phyloP scores from a whole-genome alignment of 331 rosid genomes.

The Acacia concinna region DNA sequence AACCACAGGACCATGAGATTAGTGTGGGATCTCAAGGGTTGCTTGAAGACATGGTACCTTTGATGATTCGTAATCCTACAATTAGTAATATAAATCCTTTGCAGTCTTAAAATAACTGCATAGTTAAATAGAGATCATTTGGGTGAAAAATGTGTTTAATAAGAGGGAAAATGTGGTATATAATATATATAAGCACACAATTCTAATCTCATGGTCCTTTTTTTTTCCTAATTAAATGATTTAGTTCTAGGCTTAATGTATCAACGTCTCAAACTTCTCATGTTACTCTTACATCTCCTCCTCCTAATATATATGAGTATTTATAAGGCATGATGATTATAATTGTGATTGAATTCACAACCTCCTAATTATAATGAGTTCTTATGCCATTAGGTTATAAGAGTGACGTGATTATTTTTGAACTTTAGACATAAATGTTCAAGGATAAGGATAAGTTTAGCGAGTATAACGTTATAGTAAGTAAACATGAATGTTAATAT shows the following conservation, averaged over 20 bases:
- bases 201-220: not conserved
- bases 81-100: not conserved
- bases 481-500: no score
- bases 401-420: no score
- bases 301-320: not conserved
- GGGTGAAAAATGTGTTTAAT: not conserved
- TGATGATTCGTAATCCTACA: slow-evolving; percentile 71
- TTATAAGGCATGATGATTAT: no score
- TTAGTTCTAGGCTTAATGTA: not conserved
- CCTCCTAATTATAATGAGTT: no score
- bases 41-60: slow-evolving; percentile 92
- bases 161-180: not conserved
- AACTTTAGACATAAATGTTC: no score
- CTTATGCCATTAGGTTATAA: no score
- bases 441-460: no score
- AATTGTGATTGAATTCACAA: no score
- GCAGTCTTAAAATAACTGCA: not conserved
- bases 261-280: slow-evolving; percentile 36
- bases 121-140: not conserved
- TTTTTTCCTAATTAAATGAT: not conserved
- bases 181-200: not conserved
- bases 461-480: no score
- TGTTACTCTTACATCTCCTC: slow-evolving; percentile 32
- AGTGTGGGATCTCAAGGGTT: slow-evolving; percentile 61
- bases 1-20: slow-evolving; percentile 28